phyloP scores from a whole-genome alignment of 2,329 filamentous ascomycete species.

The Graphilbum fragrans region DNA sequence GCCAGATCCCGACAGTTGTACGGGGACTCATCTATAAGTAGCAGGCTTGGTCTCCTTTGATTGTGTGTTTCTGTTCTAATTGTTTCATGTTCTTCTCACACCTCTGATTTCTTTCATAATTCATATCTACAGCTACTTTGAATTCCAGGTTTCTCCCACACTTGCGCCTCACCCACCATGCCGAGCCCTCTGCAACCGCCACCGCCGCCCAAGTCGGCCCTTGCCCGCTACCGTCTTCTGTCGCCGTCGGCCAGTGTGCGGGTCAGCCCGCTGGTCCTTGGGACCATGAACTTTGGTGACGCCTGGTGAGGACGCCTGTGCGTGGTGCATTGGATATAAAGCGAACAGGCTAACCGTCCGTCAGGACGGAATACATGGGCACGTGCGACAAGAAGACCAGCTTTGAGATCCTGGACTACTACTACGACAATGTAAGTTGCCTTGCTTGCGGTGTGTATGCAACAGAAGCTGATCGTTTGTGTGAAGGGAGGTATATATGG shows the following conservation, averaged over 20 bases:
- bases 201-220: conserved; percentile 42
- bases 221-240: conserved; percentile 54
- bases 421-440: conserved; percentile 36
- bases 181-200: conserved; percentile 20
- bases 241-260: conserved; percentile 52
- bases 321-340: conserved; percentile 6
- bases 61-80: no score
- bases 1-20: no score
- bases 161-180: neutral
- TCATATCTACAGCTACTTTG: no score
- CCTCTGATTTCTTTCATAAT: no score
- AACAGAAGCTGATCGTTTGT: no score
- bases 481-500: neutral
- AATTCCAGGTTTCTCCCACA: neutral
- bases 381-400: conserved; percentile 49
- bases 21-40: no score
- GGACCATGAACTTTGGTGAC: conserved; percentile 53
- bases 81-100: no score
- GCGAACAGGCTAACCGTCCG: neutral
- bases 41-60: no score
- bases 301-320: no score
- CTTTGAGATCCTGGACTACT: conserved; percentile 55
- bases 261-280: conserved; percentile 56
- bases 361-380: conserved; percentile 45
- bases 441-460: neutral